phyloP scores from a whole-genome alignment of 2,329 filamentous ascomycete species.

The Xylaria arbuscula region DNA sequence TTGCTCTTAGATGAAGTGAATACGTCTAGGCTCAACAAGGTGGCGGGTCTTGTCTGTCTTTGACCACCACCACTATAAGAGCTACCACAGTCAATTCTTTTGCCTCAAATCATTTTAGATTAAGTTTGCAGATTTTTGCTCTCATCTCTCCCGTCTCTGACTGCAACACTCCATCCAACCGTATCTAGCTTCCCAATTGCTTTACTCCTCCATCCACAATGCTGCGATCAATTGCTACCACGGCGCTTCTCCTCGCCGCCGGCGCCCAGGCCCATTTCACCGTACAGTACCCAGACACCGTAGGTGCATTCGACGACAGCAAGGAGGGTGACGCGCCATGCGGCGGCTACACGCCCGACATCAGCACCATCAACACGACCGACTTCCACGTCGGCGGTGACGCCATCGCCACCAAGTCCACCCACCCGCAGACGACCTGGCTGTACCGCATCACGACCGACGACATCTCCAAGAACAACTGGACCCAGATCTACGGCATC shows the following conservation, averaged over 20 bases:
- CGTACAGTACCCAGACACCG: constrained; percentile 59
- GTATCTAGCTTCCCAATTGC: not conserved
- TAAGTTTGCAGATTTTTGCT: constrained; percentile 6
- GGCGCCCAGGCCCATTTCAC: constrained; percentile 65
- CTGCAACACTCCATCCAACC: not conserved
- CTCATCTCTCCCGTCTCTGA: not conserved
- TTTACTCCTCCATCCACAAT: constrained; percentile 52
- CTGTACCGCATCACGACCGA: constrained; percentile 69
- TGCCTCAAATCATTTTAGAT: constrained; percentile 7
- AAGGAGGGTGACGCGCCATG: constrained; percentile 62
- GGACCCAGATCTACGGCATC: constrained; percentile 66
- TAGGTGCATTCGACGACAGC: constrained; percentile 62
- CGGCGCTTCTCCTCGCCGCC: constrained; percentile 53
- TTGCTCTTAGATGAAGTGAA: not conserved
- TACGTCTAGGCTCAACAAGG: not conserved
- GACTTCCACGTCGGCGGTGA: constrained; percentile 70
- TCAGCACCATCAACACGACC: constrained; percentile 52
- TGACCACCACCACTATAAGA: constrained; percentile 14
- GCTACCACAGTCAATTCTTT: constrained; percentile 9
- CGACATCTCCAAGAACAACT: constrained; percentile 58
- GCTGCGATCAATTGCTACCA: constrained; percentile 51
- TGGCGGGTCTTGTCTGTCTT: constrained; percentile 18
- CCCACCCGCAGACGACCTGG: constrained; percentile 65
- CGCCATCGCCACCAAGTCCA: constrained; percentile 59
- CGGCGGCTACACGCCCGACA: constrained; percentile 63